These are phyloP conservation scores for Synchytrium microbalum DNA, from an alignment of 371 early-diverging fungal species.

Conservation along the genomic window DNA sequence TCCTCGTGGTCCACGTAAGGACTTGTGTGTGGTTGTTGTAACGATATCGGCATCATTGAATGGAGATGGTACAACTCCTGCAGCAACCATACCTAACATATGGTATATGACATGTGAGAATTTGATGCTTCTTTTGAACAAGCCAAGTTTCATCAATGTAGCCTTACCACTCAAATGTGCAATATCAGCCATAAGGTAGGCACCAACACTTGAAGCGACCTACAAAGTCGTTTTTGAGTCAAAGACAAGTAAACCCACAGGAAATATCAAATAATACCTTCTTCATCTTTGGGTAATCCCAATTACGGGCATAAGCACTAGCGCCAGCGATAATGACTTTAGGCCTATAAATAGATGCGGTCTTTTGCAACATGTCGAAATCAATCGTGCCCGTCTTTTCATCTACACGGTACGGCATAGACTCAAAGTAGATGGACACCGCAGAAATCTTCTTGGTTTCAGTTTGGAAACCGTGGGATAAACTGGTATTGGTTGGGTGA, in stretches of 20 bases:
- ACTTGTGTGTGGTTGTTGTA: constrained; percentile 99
- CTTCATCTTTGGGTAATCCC: constrained; percentile 92
- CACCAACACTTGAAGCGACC: constrained; percentile 77
- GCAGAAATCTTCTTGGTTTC: constrained; percentile 96
- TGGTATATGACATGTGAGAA: too few species aligned
- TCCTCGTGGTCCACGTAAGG: constrained; percentile 97
- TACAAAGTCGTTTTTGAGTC: constrained; percentile 18
- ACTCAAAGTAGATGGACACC: constrained; percentile 95
- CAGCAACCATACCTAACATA: constrained; percentile 79
- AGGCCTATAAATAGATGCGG: constrained; percentile 86
- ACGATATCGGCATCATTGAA: constrained; percentile 97
- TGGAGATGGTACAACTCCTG: constrained; percentile 78
- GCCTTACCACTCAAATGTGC: constrained; percentile 87
- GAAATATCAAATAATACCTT: constrained; percentile 28
- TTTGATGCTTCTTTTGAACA: too few species aligned
- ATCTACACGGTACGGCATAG: constrained; percentile 92
- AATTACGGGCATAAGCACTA: constrained; percentile 92
- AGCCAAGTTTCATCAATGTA: not conserved
- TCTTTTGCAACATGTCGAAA: constrained; percentile 82
- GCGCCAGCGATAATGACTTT: constrained; percentile 98
- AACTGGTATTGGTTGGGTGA: constrained; percentile 33
- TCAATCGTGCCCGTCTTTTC: constrained; percentile 90
- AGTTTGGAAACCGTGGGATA: constrained; percentile 99
- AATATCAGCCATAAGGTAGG: constrained; percentile 97
- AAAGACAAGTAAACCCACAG: not conserved